Conservation (phyloP, 768 basidiomycete genomes). For the Mrakia gelida region DNA sequence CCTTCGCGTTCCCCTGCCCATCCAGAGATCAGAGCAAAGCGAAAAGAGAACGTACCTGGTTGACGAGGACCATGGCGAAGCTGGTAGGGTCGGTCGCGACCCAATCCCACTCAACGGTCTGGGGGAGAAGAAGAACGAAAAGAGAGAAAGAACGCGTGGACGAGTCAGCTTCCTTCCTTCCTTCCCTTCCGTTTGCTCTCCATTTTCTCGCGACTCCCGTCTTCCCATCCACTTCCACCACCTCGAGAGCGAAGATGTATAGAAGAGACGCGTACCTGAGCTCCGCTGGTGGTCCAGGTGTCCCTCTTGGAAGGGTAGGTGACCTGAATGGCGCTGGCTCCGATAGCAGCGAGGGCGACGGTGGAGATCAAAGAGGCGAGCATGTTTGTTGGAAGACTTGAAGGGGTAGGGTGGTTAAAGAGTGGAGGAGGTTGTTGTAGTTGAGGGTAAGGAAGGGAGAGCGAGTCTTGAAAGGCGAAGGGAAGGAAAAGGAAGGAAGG, state of each 20-base stretch:
- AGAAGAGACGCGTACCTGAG: slow-evolving; percentile 44
- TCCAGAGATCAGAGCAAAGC: not conserved
- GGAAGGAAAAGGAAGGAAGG: not conserved
- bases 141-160: not conserved
- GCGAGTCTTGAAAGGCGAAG: not conserved
- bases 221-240: not conserved
- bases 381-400: slow-evolving; percentile 7
- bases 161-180: not conserved
- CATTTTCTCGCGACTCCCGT: not conserved
- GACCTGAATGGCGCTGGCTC: slow-evolving; percentile 63
- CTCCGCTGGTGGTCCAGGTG: slow-evolving; percentile 53
- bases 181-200: not conserved
- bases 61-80: slow-evolving; percentile 66
- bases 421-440: not conserved
- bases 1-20: not conserved
- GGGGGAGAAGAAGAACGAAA: slow-evolving; percentile 16
- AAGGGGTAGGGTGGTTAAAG: too few species aligned
- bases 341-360: slow-evolving; percentile 50
- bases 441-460: not conserved
- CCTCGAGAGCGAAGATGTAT: not conserved
- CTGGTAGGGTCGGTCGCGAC: slow-evolving; percentile 63
- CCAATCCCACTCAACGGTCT: slow-evolving; percentile 57
- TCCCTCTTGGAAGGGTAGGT: slow-evolving; percentile 49
- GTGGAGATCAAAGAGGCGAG: slow-evolving; percentile 21
- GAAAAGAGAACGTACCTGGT: slow-evolving; percentile 48